Evolutionary conservation across 192 early-diverging fungal species (phyloP), one percentile per base, ranked within the genome.

Genomic region (Neocallimastix lanati): DNA sequence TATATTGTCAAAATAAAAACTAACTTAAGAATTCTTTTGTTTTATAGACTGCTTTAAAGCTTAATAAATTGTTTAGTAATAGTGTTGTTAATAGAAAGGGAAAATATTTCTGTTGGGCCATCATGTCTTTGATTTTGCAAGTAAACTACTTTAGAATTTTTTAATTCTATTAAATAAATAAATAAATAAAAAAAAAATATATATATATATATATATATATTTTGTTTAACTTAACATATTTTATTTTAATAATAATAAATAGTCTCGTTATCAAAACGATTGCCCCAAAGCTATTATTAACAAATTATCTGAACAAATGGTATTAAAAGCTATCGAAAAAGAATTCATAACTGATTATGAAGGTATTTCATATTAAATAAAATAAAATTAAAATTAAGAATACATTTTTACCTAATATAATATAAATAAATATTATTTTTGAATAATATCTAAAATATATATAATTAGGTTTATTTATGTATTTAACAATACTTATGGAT

Each of bases 21-120:
- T n/a, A n/a, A n/a, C n/a, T n/a, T n/a, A n/a, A n/a, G n/a, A n/a
- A n/a, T n/a, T n/a, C n/a, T n/a, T n/a, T n/a, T 37, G 13, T 37
- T 37, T 37, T 13, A 58, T 80, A 92, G 88, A 91, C 90, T 12
- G 94, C 95, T 0, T 83, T 96, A 40, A 92, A 91, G 77, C 83
- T 98, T 58, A 90, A 93, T 81, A 94, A 95, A 81, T 84, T 87
- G 76, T 95, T 93, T 81, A 27, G 25, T 67, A 27, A 27, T 67
- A 67, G 50, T 67, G 9, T 2, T n/a, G 21, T n/a, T n/a, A 67
- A 67, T 67, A 93, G 93, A 82, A 83, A 88, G 35, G 85, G 89
- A 81, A 92, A 89, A 77, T 95, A 96, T 84, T 86, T 94, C 81
- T 95, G 95, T 85, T 98, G 94, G 95, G 88, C 91, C 0, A 90